Percentiles rank a stretch among this genome's conserved stretches.
Evolutionary conservation across 805 yeast species (phyloP).

Genomic region (Kodamaea restingae): DNA sequence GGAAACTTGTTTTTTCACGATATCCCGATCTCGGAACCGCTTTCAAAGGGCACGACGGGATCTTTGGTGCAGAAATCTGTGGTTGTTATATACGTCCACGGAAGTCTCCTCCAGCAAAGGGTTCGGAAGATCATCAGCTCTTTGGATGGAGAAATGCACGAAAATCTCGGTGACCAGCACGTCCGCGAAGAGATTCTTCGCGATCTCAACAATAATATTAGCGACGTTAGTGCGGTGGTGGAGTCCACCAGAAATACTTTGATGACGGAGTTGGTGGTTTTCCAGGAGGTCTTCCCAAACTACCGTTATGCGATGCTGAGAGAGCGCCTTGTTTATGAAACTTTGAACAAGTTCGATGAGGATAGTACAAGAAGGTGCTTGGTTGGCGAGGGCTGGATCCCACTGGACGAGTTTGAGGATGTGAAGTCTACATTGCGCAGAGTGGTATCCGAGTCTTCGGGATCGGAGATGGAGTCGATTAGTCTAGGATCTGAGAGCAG

Average conservation of each 20-base stretch:
- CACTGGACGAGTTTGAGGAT: slow-evolving; percentile 44
- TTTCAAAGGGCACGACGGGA: slow-evolving; percentile 11
- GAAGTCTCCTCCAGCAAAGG: slow-evolving; percentile 32
- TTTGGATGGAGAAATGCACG: slow-evolving; percentile 36
- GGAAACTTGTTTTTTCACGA: slow-evolving; percentile 42
- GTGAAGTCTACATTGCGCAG: slow-evolving; percentile 38
- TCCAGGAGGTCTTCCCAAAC: slow-evolving; percentile 33
- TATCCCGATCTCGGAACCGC: slow-evolving; percentile 26
- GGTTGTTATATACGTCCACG: slow-evolving; percentile 39
- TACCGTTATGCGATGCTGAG: slow-evolving; percentile 37
- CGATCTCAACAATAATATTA: slow-evolving; percentile 31
- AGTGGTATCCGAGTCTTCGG: slow-evolving; percentile 16
- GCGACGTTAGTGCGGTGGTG: slow-evolving; percentile 32
- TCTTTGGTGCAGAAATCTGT: slow-evolving; percentile 29
- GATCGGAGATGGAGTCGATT: slow-evolving; percentile 28
- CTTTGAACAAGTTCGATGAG: slow-evolving; percentile 63
- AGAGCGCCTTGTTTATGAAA: slow-evolving; percentile 56
- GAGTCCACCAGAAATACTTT: slow-evolving; percentile 33
- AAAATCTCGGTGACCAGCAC: slow-evolving; percentile 31
- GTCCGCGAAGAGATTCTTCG: slow-evolving; percentile 22
- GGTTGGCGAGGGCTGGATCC: slow-evolving; percentile 76
- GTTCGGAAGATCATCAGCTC: slow-evolving; percentile 36
- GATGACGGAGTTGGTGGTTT: slow-evolving; percentile 32
- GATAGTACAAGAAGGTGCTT: slow-evolving; percentile 63
- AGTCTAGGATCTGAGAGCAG: background rate